Evolutionary conservation across 73 alveolate genomes (phyloP).

Genomic region (Paramecium sexaurelia): DNA sequence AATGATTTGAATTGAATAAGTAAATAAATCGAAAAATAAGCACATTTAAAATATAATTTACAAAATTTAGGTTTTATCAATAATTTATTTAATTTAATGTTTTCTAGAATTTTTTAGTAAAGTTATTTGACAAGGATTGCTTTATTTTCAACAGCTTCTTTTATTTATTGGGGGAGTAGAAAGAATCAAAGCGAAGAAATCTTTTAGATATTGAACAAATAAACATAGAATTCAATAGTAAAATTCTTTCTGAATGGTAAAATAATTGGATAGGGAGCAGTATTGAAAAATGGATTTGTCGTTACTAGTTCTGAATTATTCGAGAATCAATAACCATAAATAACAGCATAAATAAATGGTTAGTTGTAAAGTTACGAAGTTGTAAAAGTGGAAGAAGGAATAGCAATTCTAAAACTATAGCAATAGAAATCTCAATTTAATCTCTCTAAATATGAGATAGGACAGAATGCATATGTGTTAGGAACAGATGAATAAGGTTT

Average conservation of each 20-base stretch:
- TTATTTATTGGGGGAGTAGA: neutral
- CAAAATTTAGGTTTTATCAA: neutral
- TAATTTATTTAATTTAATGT: neutral
- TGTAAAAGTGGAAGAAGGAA: neutral
- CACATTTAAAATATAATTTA: neutral
- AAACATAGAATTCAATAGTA: neutral
- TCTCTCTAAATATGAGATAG: neutral
- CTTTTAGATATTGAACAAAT: neutral
- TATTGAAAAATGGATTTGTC: slow-evolving; percentile 18
- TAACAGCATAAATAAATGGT: neutral
- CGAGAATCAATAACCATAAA: neutral
- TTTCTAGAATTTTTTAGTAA: slow-evolving; percentile 15
- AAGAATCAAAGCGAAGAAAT: neutral
- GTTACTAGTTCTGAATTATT: slow-evolving; percentile 33
- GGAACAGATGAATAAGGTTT: slow-evolving; percentile 36
- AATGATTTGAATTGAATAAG: neutral
- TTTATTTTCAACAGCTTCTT: slow-evolving; percentile 8
- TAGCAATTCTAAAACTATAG: slow-evolving; percentile 11
- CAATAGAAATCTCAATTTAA: neutral
- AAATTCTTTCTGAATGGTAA: neutral
- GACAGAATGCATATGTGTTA: slow-evolving; percentile 21
- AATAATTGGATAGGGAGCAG: slow-evolving; percentile 38
- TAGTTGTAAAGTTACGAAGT: neutral
- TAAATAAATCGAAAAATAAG: neutral
- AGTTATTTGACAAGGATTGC: neutral